Percentiles rank a stretch among this genome's conserved stretches.
phyloP scores from a whole-genome alignment of 768 basidiomycete genomes.

The Mycena alexandri region DNA sequence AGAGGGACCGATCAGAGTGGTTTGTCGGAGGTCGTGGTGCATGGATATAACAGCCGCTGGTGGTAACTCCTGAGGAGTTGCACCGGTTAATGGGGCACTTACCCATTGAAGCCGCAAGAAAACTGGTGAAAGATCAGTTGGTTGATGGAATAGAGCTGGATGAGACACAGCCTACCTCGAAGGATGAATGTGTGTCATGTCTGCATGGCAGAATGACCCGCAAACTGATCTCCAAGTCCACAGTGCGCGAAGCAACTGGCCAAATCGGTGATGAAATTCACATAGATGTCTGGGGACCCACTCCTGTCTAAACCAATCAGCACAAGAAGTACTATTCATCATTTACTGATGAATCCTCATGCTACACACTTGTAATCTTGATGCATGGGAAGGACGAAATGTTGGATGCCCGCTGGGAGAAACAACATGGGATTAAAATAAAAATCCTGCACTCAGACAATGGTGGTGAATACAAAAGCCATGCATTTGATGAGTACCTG shows the following conservation, averaged over 20 bases:
- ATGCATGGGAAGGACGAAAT: conserved; percentile 46
- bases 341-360: conserved; percentile 49
- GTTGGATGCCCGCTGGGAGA: conserved; percentile 40
- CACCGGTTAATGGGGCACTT: conserved; percentile 47
- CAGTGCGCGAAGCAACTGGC: conserved; percentile 33
- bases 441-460: conserved; percentile 45
- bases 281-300: conserved; percentile 53
- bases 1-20: too few relatives aligned
- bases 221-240: conserved; percentile 42
- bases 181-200: conserved; percentile 46
- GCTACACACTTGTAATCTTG: conserved; percentile 40
- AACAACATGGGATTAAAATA: conserved; percentile 41
- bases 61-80: conserved; percentile 40
- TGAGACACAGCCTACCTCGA: conserved; percentile 29
- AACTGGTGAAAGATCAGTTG: conserved; percentile 42
- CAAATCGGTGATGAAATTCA: conserved; percentile 48
- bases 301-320: conserved; percentile 37
- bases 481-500: conserved; percentile 39
- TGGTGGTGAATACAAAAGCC: conserved; percentile 46
- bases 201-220: conserved; percentile 45
- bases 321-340: conserved; percentile 45
- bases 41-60: too few relatives aligned
- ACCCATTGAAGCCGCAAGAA: conserved; percentile 36
- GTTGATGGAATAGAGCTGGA: conserved; percentile 45
- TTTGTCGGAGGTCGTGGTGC: too few relatives aligned